Base-by-base conservation (phyloP, 495 filamentous ascomycete species). In the Corynascus novoguineensis region DNA sequence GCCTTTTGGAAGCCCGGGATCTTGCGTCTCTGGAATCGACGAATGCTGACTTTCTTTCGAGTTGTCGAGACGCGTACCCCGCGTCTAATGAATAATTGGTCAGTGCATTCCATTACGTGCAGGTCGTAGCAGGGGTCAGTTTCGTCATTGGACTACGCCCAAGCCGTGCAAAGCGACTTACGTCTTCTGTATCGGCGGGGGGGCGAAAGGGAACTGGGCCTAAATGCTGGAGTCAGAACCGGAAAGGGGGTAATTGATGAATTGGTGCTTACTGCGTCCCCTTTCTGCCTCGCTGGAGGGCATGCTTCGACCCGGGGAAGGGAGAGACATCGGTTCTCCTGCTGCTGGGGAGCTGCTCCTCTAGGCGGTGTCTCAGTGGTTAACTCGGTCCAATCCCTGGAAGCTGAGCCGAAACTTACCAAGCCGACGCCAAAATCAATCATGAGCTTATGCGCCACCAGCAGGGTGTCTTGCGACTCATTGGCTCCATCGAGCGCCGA, bases 81-180 rank as follows among this genome's bases (percentile, higher is more conserved):
- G 59, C 59, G 67, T 60, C 64, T 63, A 42, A 27, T 29, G 12
- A 32, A 40, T 11, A 21, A 59, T 31, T 51, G 59, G 64, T 69
- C 62, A 69, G 64, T 60, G 62, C 60, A 47, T 60, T 58, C 60
- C 60, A 60, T 61, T n/a, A n/a, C n/a, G n/a, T n/a, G n/a, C n/a
- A n/a, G 60, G 51, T 15, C 21, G 32, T 42, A 40, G 56, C 54
- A 60, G 60, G 35, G 40, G 55, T 27, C 40, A 46, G 48, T 50
- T 50, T 31, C 59, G 40, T 7, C n/a, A 37, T 42, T 31, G 15
- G 46, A 21, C 31, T 38, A n/a, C 21, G 19, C n/a, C 24, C 12
- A 21, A 32, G 32, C 54, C 50, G 53, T 53, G 50, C 44, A 38
- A 58, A 37, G 42, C 53, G 46, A 51, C 60, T 38, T 14, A 62